Conservation (phyloP, 331 rosid genomes). For the Cucumis variabilis region DNA sequence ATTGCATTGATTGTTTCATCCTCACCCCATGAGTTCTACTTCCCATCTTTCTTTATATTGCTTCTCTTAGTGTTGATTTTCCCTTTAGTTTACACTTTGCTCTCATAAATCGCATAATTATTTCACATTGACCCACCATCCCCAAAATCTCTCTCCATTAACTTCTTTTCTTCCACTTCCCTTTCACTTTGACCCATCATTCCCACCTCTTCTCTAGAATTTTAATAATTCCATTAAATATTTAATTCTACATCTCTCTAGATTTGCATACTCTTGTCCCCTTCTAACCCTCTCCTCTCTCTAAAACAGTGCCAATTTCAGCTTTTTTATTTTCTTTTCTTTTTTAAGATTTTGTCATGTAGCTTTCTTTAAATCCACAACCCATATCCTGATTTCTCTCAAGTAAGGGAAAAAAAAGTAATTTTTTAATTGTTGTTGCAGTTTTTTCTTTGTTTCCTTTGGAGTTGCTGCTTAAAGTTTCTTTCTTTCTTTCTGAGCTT, state of each 20-base stretch:
- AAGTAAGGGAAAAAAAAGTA: neutral
- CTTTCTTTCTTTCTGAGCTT: constrained; percentile 45
- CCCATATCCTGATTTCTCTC: constrained; percentile 25
- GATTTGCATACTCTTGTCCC: neutral
- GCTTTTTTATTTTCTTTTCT: neutral
- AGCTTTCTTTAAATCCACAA: constrained; percentile 27
- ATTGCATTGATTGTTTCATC: neutral
- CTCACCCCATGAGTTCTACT: constrained; percentile 26
- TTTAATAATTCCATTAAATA: neutral
- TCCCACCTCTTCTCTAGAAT: neutral
- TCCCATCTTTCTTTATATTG: neutral
- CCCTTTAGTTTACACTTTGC: neutral
- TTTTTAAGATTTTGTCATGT: constrained; percentile 12
- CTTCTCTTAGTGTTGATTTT: neutral
- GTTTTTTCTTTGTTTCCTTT: constrained; percentile 17
- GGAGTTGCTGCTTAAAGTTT: constrained; percentile 36
- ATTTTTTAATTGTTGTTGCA: constrained; percentile 16
- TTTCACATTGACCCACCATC: constrained; percentile 20
- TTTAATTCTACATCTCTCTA: neutral
- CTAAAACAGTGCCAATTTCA: neutral
- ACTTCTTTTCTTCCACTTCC: neutral
- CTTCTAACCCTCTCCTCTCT: constrained; percentile 4
- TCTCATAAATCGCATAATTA: constrained; percentile 3
- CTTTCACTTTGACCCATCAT: constrained; percentile 32
- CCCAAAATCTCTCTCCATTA: neutral